phyloP scores from a whole-genome alignment of 1,139 yeast species.

The Yamadazyma sp. region DNA sequence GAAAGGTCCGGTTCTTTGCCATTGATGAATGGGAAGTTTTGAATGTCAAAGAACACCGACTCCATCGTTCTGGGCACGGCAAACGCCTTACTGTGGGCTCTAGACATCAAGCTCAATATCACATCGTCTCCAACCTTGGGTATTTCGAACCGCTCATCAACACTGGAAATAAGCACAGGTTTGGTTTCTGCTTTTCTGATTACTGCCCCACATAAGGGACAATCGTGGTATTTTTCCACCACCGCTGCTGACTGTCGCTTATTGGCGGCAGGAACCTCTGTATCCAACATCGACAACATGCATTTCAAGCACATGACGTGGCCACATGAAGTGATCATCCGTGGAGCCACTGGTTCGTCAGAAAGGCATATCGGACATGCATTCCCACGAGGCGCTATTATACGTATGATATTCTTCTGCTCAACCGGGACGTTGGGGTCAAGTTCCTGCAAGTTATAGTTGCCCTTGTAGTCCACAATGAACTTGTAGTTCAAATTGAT shows the following conservation, averaged over 20 bases:
- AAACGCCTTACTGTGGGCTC: constrained; percentile 59
- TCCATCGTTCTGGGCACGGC: constrained; percentile 58
- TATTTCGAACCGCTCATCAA: constrained; percentile 57
- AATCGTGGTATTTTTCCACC: constrained; percentile 62
- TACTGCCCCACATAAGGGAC: constrained; percentile 81
- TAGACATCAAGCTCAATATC: constrained; percentile 67
- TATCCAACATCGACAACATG: constrained; percentile 66
- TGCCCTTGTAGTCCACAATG: constrained; percentile 63
- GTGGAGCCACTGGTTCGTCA: constrained; percentile 84
- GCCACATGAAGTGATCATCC: constrained; percentile 90
- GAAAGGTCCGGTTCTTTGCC: constrained; percentile 23
- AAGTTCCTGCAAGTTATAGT: constrained; percentile 54
- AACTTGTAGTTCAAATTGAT: constrained; percentile 86
- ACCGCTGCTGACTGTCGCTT: constrained; percentile 37
- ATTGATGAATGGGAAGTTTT: constrained; percentile 33
- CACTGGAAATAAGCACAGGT: constrained; percentile 64
- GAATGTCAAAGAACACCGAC: constrained; percentile 25
- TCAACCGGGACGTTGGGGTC: constrained; percentile 80
- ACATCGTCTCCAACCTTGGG: constrained; percentile 65
- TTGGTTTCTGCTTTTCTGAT: constrained; percentile 60
- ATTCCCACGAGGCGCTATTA: constrained; percentile 70
- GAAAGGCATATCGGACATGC: constrained; percentile 91
- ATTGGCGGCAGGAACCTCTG: constrained; percentile 46
- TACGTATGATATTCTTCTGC: constrained; percentile 62
- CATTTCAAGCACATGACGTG: constrained; percentile 89